Percentiles rank a stretch among this genome's conserved stretches.
Conservation (phyloP, 1,284 basidiomycete species). For the Porogramme epimiltina region DNA sequence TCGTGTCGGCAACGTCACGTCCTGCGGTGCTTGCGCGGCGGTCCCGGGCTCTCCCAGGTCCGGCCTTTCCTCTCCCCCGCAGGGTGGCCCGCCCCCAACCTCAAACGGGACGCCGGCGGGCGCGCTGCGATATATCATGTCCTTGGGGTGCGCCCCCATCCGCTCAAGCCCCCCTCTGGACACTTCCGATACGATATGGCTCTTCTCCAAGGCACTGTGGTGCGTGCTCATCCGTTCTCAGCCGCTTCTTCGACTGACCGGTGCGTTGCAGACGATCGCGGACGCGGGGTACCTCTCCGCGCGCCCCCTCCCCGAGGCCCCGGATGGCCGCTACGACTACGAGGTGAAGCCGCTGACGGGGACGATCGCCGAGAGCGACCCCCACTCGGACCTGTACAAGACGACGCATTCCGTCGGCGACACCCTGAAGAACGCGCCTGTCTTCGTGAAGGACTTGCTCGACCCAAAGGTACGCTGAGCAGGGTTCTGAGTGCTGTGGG, state of each 20-base stretch:
- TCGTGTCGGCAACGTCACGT: no score
- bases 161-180: neutral
- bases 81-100: no score
- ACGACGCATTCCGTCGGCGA: slow-evolving; percentile 11
- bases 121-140: no score
- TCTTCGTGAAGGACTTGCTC: slow-evolving; percentile 17
- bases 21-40: no score
- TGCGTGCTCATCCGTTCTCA: slow-evolving; percentile 2
- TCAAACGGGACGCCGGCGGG: no score
- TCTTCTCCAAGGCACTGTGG: slow-evolving; percentile 14
- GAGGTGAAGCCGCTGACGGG: slow-evolving; percentile 25
- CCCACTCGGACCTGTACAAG: slow-evolving; percentile 21
- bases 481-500: no score
- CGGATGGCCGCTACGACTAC: slow-evolving; percentile 28
- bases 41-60: no score
- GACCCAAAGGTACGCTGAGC: slow-evolving; percentile 5
- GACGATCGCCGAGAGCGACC: slow-evolving; percentile 11
- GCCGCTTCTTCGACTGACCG: neutral
- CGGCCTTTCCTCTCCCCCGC: no score
- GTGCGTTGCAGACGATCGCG: slow-evolving; percentile 17
- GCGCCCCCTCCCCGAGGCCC: slow-evolving; percentile 24
- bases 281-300: slow-evolving; percentile 23
- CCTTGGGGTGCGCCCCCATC: no score
- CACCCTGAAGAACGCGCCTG: slow-evolving; percentile 14
- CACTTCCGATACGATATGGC: slow-evolving; percentile 6